Evolutionary conservation across 257 asterid genomes (phyloP), one percentile per base, ranked within the genome.

Genomic region (Ocimum tenuiflorum): DNA sequence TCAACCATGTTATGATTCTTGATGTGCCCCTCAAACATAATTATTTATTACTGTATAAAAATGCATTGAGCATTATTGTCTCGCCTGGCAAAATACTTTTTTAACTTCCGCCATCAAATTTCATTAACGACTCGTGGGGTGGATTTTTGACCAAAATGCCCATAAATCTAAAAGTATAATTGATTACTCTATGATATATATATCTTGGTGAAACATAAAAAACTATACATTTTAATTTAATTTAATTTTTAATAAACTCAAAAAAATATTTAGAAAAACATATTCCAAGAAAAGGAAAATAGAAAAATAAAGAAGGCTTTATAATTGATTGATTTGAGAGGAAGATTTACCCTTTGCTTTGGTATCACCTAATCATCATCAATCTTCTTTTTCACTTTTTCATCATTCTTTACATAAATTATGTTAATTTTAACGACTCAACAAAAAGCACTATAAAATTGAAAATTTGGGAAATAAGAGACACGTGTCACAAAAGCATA

Each of bases 311-410:
- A 39, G 19, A 6, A 39, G 1, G 8, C 41, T 8, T 0, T 17
- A 17, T 54, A 41, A 47, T 38, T 60, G 70, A 63, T 61, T 61
- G 64, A 53, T 49, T 51, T 45, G 41, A 71, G n/a, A 65, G 18
- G 51, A 53, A 75, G 67, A 64, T 75, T 49, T 76, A 41, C 47
- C 71, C 71, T 66, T 71, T 71, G 71, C 77, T 67, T 65, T 70
- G 69, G 20, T 45, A 68, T 68, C 60, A 55, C 63, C 55, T 69
- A 42, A 41, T 53, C 60, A 63, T 33, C 73, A 71, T 60, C 65
- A 60, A 59, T 67, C 74, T 81, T 58, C 29, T 6, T 5, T 36
- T 13, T 58, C 54, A 73, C 55, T 56, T 31, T 61, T 47, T 54
- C 67, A 55, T 52, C 48, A 61, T 61, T 70, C 23, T 69, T 69